Evolutionary conservation across 768 basidiomycete genomes (phyloP), one percentile per base, ranked within the genome.

Genomic region (Auricularia sp.): DNA sequence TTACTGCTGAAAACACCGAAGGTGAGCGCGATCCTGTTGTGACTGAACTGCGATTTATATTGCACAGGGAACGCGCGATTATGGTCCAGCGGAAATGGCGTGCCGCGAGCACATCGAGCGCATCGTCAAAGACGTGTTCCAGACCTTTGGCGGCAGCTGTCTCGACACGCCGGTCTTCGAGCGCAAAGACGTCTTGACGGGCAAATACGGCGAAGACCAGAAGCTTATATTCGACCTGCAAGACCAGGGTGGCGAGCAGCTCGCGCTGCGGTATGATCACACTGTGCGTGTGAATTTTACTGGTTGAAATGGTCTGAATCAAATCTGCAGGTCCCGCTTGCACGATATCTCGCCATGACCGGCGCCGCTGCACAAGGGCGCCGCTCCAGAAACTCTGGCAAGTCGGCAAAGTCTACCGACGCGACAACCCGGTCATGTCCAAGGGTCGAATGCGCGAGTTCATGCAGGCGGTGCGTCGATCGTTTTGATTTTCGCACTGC

Each of bases 391-490:
- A 98, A 77, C 74, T 98, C 14, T 99, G 94, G 88, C 97, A 98
- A 75, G 87, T 99, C 62, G 95, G 94, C n/a, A 99, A 98, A 77
- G 97, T 99, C 21, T 99, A 98, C 76, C 81, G 97, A 67, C 79
- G 97, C 72, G 97, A 99, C 76, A 93, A 88, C 68, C 97, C 97
- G 0, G 95, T 95, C 65, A 94, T 98, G 89, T 89, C 88, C 35
- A 99, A 99, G 78, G 97, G 97, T 0, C 82, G 97, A 34, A 97
- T 99, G 95, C 85, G 97, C 66, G 97, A 99, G 78, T 99, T 99
- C 72, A 92, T 90, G 71, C 97, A 99, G 76, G 97, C 96, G 67
- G 93, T 94, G 69, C 69, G 85, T 78, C 18, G 14, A n/a, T 14
- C 2, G 51, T 67, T 29, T 3, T 3, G 3, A n/a, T 51, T n/a